Conservation (phyloP, 345 rosid genomes). For the Ceriops decandra region DNA sequence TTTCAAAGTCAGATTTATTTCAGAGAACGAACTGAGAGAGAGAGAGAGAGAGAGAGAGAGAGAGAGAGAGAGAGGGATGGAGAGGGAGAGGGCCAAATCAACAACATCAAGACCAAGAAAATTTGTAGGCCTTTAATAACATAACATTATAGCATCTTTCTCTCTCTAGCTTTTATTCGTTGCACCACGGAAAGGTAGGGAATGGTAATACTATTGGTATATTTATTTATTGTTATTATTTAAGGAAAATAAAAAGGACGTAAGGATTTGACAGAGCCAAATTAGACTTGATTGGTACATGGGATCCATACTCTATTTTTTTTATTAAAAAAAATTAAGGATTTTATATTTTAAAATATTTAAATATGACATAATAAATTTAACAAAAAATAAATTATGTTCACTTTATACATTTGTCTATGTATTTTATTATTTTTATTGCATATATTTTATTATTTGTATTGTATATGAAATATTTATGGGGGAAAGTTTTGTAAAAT, state of each 20-base stretch:
- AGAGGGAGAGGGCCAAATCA: constrained; percentile 22
- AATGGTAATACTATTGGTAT: constrained; percentile 5
- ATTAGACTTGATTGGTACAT: too few species aligned
- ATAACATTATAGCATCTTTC: constrained; percentile 22
- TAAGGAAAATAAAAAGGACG: not conserved
- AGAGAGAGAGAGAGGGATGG: constrained; percentile 6
- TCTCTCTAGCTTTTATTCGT: constrained; percentile 55
- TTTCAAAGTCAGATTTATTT: constrained; percentile 15
- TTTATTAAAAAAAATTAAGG: too few species aligned
- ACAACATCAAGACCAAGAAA: constrained; percentile 8
- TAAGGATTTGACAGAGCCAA: too few species aligned
- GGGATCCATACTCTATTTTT: too few species aligned
- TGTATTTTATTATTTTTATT: too few species aligned
- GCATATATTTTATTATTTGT: too few species aligned
- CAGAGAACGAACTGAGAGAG: not conserved
- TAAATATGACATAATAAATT: too few species aligned
- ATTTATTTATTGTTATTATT: not conserved
- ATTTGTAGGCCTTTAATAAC: constrained; percentile 10
- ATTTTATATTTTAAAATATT: too few species aligned
- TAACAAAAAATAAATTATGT: too few species aligned
- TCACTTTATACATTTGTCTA: too few species aligned
- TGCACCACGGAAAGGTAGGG: constrained; percentile 50
- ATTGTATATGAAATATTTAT: too few species aligned
- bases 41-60: not conserved
- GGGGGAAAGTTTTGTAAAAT: too few species aligned